A percentile compares a stretch with the other conserved stretches of the same genome.
Conservation (phyloP, 257 asterid species). For the Plectranthus barbatus region DNA sequence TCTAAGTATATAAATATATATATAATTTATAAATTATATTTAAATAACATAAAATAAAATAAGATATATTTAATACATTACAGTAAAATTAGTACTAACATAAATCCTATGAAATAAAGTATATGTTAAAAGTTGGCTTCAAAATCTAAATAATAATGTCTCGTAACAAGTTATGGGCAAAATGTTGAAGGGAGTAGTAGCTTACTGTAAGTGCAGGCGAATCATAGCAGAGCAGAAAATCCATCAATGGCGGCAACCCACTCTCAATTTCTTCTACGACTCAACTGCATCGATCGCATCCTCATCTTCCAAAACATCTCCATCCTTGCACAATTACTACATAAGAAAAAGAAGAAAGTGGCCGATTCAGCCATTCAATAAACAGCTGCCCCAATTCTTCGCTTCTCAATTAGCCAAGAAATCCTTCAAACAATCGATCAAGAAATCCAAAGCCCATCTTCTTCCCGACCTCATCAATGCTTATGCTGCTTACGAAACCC, state of each 20-base stretch:
- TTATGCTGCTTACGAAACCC: constrained; percentile 38
- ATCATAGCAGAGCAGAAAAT: constrained; percentile 6
- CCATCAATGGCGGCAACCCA: constrained; percentile 12
- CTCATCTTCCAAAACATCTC: no score
- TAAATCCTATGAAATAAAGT: no score
- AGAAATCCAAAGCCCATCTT: constrained; percentile 27
- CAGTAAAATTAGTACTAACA: no score
- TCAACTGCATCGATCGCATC: constrained; percentile 24
- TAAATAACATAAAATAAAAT: no score
- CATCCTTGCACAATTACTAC: constrained; percentile 33
- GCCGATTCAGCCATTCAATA: constrained; percentile 47
- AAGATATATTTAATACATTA: no score
- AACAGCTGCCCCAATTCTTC: constrained; percentile 33
- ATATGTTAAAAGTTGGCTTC: not conserved
- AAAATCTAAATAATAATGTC: no score
- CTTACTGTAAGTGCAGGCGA: constrained; percentile 13
- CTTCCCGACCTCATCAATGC: constrained; percentile 36
- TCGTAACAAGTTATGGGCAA: not conserved
- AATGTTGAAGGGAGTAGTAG: constrained; percentile 18
- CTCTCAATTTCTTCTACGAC: not conserved
- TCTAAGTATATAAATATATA: no score
- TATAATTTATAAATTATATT: no score
- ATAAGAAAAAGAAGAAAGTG: constrained; percentile 66
- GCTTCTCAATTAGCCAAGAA: constrained; percentile 46
- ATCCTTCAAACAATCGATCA: constrained; percentile 32